Evolutionary conservation across 1,284 basidiomycete genomes (phyloP), one percentile per base, ranked within the genome.

Genomic region (Paramarasmius palmivorus): DNA sequence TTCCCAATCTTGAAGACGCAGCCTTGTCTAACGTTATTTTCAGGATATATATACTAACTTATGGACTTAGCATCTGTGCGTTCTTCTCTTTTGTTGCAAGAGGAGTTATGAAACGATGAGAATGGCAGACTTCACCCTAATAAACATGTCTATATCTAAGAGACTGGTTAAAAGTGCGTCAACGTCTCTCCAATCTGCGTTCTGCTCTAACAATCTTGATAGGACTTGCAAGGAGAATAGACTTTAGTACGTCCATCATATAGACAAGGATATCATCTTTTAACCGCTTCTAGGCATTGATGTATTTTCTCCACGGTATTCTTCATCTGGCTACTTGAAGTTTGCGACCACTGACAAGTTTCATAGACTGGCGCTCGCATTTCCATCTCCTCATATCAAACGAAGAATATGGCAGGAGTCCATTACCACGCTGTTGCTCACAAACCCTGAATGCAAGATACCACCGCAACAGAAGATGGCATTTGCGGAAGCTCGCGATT

Each of bases 351-450:
- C 19, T 14, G 40, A 5, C 17, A 22, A 34, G 46, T 45, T 52
- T 46, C 46, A 38, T 26, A 88, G 86, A 10, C 67, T 92, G 55
- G 84, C 92, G 66, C 67, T 87, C 40, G 79, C 83, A 1, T 67
- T 81, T 20, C 71, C 80, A 1, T 85, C 83, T 2, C 74, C 81
- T 14, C 90, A 93, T 63, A 76, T 82, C 36, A 83, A 77, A 57
- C 79, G 89, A 10, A 79, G 91, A 4, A 87, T 93, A n/a, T 92
- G 90, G 89, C 87, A 93, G 64, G 91, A 93, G 67, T 80, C 88
- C 6, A 74, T 92, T 25, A 83, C 87, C 0, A 82, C 84, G 0
- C 69, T 93, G 5, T 68, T 92, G 14, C 74, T 92, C 23, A 86
- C 84, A 1, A 78, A 72, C 54, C 72, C 79, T 1, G 77, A 81